Base-by-base conservation (phyloP, 257 asterid species). In the Nicotiana tomentosiformis region DNA sequence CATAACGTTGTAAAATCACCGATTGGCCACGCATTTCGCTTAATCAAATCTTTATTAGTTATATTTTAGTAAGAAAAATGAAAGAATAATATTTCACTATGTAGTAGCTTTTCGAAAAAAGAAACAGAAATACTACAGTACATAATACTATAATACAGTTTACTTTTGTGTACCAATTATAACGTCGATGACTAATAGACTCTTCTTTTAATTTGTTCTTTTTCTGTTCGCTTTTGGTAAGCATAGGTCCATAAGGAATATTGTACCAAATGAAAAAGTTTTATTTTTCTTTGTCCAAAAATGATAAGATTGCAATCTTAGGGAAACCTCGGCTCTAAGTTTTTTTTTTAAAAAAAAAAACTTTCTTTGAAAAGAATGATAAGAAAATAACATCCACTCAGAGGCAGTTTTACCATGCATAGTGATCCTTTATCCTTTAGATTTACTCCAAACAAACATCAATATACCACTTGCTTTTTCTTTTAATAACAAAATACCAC, bases 151-250 rank as follows among this genome's bases (percentile, higher is more conserved):
- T 55, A 55, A 61, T n/a, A 61, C 68, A 26, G 37, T 29, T 14
- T 11, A 51, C 64, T 76, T 76, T 76, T 51, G 3, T 76, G 16
- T 51, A 76, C 51, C 26, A 76, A 76, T 76, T 51, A 76, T 76
- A 76, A 76, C 80, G 16, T 76, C 26, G 62, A 51, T 49, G 80
- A 76, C 80, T 51, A 51, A 76, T 76, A 51, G 80, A 76, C 80
- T 76, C 46, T 76, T 76, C 62, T 51, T 76, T 76, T 72, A 72
- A 46, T 72, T 76, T 51, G 62, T 39, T 76, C 79, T 76, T 76
- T 72, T 12, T 76, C 51, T 76, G 23, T 76, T 51, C 29, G 53
- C 80, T 76, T 76, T 76, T 74, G 20, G 16, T 14, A 14, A 49
- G 60, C 62, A 51, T 76, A 72, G 43, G 64, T 76, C 64, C 80